Evolutionary conservation across 2,329 filamentous ascomycete genomes (phyloP).

Genomic region (Sporothrix pseudoabietina): DNA sequence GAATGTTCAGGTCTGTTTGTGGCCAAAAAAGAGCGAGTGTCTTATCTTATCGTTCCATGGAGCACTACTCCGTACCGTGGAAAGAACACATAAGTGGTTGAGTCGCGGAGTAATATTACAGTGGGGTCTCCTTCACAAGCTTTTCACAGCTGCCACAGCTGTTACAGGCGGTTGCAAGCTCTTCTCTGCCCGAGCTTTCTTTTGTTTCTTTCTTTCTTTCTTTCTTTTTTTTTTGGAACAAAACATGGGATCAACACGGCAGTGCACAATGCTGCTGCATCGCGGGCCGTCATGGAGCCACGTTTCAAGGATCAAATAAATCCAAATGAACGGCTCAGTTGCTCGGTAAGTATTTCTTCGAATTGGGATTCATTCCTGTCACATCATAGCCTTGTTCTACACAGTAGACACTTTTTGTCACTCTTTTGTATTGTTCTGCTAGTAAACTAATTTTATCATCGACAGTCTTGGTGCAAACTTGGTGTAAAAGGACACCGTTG

Average conservation of each 20-base stretch:
- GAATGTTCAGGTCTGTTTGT: constrained; percentile 13
- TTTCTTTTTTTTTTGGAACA: constrained; percentile 8
- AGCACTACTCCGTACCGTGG: neutral
- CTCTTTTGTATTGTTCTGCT: neutral
- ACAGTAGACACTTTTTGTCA: neutral
- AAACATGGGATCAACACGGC: constrained; percentile 16
- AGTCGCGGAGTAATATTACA: neutral
- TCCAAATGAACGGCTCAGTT: neutral
- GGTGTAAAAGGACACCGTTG: constrained; percentile 10
- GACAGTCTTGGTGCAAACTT: neutral
- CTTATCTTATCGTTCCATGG: constrained; percentile 23
- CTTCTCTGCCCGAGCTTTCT: neutral
- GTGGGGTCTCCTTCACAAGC: constrained; percentile 18
- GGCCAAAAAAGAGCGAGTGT: neutral
- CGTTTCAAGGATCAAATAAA: constrained; percentile 3
- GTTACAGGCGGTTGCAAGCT: neutral
- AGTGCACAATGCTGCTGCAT: neutral
- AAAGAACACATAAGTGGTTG: constrained; percentile 16
- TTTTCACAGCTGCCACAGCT: neutral
- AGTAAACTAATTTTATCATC: neutral
- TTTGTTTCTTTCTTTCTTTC: neutral
- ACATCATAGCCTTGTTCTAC: neutral
- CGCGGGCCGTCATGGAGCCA: constrained; percentile 18
- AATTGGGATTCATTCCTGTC: neutral
- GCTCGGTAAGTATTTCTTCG: neutral